Percentiles rank a stretch among this genome's conserved stretches.
Evolutionary conservation across 208 protist species (phyloP).

Genomic region (Angomonas ambiguus): DNA sequence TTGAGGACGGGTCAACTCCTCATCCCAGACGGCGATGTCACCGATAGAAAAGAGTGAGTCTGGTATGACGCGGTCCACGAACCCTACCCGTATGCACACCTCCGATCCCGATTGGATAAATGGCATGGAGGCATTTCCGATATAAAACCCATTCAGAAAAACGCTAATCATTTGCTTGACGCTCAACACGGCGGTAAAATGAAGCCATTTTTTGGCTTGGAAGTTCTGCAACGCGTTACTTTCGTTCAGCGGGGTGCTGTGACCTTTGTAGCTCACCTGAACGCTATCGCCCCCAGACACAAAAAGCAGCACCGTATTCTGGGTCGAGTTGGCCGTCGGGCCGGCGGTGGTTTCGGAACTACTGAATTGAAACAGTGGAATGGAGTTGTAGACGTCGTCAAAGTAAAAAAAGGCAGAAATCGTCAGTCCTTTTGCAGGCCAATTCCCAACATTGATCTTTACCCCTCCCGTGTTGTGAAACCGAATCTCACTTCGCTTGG

Average conservation of each 20-base stretch:
- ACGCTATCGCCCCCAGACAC: slow-evolving; percentile 59
- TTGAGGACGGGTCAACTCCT: slow-evolving; percentile 57
- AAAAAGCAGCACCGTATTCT: slow-evolving; percentile 22
- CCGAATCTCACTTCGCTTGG: slow-evolving; percentile 56
- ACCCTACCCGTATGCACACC: slow-evolving; percentile 57
- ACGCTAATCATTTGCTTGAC: slow-evolving; percentile 40
- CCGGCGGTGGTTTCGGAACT: slow-evolving; percentile 22
- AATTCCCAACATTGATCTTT: slow-evolving; percentile 41
- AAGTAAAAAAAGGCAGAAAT: slow-evolving; percentile 64
- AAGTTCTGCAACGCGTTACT: slow-evolving; percentile 61
- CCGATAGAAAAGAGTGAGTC: slow-evolving; percentile 63
- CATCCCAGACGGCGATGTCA: slow-evolving; percentile 60
- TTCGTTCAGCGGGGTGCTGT: slow-evolving; percentile 62
- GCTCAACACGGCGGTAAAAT: slow-evolving; percentile 58
- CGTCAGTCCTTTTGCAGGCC: slow-evolving; percentile 62
- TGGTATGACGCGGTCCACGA: slow-evolving; percentile 28
- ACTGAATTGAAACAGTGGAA: slow-evolving; percentile 65
- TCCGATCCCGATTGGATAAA: slow-evolving; percentile 45
- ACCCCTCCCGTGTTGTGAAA: slow-evolving; percentile 71
- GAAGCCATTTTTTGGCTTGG: slow-evolving; percentile 42
- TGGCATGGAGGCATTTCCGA: slow-evolving; percentile 40
- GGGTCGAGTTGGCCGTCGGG: not conserved
- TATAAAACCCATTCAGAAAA: slow-evolving; percentile 65
- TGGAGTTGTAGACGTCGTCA: slow-evolving; percentile 53
- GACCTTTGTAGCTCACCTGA: slow-evolving; percentile 42